Evolutionary conservation across 2,329 filamentous ascomycete genomes (phyloP), one percentile per base, ranked within the genome.

Genomic region (Neurospora sp.): DNA sequence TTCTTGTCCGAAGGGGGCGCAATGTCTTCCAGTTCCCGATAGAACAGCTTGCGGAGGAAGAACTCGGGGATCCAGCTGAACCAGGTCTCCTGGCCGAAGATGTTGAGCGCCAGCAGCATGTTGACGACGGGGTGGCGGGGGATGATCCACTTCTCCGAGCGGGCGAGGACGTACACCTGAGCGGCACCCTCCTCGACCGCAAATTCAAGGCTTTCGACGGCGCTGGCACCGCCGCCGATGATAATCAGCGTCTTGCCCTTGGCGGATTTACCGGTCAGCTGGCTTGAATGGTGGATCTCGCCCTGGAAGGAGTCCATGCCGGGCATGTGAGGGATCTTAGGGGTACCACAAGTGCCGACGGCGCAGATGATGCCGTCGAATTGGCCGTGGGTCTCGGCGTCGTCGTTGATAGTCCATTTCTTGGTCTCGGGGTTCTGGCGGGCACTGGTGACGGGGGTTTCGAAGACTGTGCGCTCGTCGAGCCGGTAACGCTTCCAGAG

Each of bases 81-180:
- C 0, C 86, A 78, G 0, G 91, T 96, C 78, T 96, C 91, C 66
- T 90, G 88, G 1, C 92, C 93, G 71, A 94, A 89, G 68, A 96
- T 86, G 78, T 96, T 96, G 75, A 93, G 81, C 2, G 91, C 87
- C 1, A 97, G 85, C 1, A 96, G 82, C 1, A 87, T 83, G 77
- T 96, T 90, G 68, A 96, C 84, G 62, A 96, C 67, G 0, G 91
- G 83, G 73, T 96, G 96, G 9, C 93, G 86, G 0, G 93, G 93
- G 68, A 95, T 94, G 72, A 96, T 92, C 92, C 92, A 95, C 78
- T 95, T 96, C 75, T 95, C 92, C 15, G 89, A 91, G 28, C 93
- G 86, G 0, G 92, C 88, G 10, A 96, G 85, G 38, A 96, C 89
- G 70, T 89, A 89, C 0, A 90, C 89, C 75, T 92, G 88, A 8